A percentile compares a stretch with the other conserved stretches of the same genome.
Evolutionary conservation across 345 rosid species (phyloP).

Genomic region (Hypericum androsaemum): DNA sequence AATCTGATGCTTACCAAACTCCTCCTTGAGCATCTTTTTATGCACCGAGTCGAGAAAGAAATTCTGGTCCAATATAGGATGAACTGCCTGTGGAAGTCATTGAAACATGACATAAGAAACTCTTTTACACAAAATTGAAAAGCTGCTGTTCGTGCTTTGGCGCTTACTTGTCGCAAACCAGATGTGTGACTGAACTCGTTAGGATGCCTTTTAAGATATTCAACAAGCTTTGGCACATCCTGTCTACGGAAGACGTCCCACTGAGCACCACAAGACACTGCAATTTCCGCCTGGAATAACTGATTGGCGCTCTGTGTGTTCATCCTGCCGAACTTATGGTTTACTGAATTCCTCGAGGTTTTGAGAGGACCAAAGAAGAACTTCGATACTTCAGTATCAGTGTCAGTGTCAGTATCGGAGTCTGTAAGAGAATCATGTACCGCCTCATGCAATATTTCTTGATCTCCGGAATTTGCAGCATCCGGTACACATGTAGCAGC

Average conservation of each 20-base stretch:
- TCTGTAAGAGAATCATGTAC: slow-evolving; percentile 24
- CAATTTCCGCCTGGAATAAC: slow-evolving; percentile 22
- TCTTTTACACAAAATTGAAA: slow-evolving; percentile 5
- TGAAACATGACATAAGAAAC: slow-evolving; percentile 9
- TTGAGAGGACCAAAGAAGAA: slow-evolving; percentile 22
- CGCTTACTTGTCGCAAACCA: slow-evolving; percentile 46
- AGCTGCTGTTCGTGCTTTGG: background rate
- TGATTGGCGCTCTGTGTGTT: slow-evolving; percentile 19
- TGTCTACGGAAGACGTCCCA: slow-evolving; percentile 93
- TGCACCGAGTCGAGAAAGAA: slow-evolving; percentile 70
- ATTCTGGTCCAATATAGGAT: slow-evolving; percentile 77
- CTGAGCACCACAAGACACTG: slow-evolving; percentile 54
- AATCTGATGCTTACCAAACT: slow-evolving; percentile 46
- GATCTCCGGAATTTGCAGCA: slow-evolving; percentile 13
- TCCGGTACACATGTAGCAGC: slow-evolving; percentile 20
- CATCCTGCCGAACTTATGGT: slow-evolving; percentile 18
- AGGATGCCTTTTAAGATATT: slow-evolving; percentile 59
- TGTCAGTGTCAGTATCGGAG: slow-evolving; percentile 36
- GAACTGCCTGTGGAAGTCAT: slow-evolving; percentile 43
- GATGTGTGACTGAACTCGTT: slow-evolving; percentile 34
- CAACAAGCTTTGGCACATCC: slow-evolving; percentile 75
- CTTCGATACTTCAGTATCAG: slow-evolving; percentile 30
- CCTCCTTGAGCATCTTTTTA: slow-evolving; percentile 76
- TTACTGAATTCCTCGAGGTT: slow-evolving; percentile 27
- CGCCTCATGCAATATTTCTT: slow-evolving; percentile 18